Conservation (phyloP, 108 stramenopile species). For the Cyclotella baltica region DNA sequence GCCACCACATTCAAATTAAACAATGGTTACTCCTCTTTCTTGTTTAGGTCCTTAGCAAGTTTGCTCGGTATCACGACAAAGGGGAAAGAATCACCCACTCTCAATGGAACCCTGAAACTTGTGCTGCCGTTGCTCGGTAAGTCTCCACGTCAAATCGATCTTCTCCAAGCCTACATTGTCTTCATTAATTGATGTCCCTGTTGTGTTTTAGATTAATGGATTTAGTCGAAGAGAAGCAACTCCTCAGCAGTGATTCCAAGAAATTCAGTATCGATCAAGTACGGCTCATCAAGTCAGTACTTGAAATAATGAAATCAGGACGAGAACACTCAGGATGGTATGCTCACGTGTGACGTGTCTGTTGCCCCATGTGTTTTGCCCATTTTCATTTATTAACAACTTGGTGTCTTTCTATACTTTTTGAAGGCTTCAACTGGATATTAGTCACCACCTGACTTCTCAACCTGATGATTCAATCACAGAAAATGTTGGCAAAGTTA, state of each 20-base stretch:
- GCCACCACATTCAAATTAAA: neutral
- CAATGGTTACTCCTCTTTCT: neutral
- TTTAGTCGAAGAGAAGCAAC: slow-evolving; percentile 82
- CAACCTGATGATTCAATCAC: neutral
- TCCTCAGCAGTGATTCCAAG: slow-evolving; percentile 41
- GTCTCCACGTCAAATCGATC: too few relatives aligned
- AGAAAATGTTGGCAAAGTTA: neutral
- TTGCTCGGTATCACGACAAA: slow-evolving; percentile 64
- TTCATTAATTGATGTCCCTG: too few relatives aligned
- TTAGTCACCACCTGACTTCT: neutral
- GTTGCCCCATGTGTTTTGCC: too few relatives aligned
- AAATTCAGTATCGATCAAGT: slow-evolving; percentile 77
- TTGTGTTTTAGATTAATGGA: too few relatives aligned
- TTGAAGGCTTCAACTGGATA: neutral
- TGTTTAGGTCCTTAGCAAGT: slow-evolving; percentile 60
- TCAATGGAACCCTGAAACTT: slow-evolving; percentile 70
- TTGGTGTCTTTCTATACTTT: neutral
- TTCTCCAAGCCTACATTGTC: too few relatives aligned
- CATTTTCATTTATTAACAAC: too few relatives aligned
- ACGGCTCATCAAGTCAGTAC: slow-evolving; percentile 64
- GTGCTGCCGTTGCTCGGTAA: slow-evolving; percentile 76
- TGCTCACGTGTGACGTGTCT: neutral
- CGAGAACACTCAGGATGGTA: slow-evolving; percentile 87
- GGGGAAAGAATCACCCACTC: slow-evolving; percentile 56
- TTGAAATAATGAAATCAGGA: slow-evolving; percentile 75